phyloP scores from a whole-genome alignment of 352 stramenopile genomes.

The Globisporangium spiculum region DNA sequence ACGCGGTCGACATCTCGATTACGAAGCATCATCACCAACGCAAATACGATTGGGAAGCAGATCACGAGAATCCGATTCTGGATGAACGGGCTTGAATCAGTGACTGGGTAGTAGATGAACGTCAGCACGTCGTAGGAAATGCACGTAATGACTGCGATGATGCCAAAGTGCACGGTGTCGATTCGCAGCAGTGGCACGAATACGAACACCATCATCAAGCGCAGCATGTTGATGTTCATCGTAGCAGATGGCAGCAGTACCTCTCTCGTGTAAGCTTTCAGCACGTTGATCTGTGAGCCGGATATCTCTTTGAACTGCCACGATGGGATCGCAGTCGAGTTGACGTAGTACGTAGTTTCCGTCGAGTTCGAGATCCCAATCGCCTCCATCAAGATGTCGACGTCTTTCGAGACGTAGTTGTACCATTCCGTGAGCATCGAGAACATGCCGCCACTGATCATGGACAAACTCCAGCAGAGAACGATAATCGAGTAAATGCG shows the following conservation, averaged over 20 bases:
- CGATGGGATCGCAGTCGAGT: conserved; percentile 35
- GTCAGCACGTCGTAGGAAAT: conserved; percentile 62
- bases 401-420: conserved; percentile 68
- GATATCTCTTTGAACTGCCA: conserved; percentile 62
- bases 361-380: conserved; percentile 38
- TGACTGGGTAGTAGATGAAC: conserved; percentile 61
- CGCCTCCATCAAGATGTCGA: conserved; percentile 60
- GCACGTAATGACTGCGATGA: conserved; percentile 54
- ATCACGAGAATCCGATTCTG: conserved; percentile 66
- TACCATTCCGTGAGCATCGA: conserved; percentile 84
- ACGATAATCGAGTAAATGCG: conserved; percentile 67
- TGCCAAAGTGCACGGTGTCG: conserved; percentile 64
- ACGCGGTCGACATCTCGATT: conserved; percentile 77
- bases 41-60: conserved; percentile 66
- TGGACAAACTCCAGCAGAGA: conserved; percentile 69
- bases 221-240: conserved; percentile 82
- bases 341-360: conserved; percentile 52
- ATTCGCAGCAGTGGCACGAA: conserved; percentile 73
- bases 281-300: conserved; percentile 52
- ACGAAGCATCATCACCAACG: conserved; percentile 64
- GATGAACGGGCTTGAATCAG: conserved; percentile 58
- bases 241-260: conserved; percentile 62
- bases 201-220: conserved; percentile 73
- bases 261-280: conserved; percentile 61
- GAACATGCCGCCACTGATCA: conserved; percentile 75